phyloP scores from a whole-genome alignment of 768 basidiomycete genomes.

The Lanmaoa pseudosensibilis region DNA sequence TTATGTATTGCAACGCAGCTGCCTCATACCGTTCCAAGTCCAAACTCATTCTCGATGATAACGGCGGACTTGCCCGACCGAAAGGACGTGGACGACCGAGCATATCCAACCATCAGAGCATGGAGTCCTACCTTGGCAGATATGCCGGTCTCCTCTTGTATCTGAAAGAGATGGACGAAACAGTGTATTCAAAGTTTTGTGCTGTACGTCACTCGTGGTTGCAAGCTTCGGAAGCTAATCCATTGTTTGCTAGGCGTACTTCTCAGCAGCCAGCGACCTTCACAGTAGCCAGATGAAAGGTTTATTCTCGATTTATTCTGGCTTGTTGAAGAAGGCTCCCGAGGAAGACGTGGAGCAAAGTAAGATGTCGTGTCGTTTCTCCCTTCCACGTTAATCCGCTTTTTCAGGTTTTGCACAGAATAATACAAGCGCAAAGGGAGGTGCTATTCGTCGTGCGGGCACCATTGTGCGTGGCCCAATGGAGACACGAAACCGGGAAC shows the following conservation, averaged over 20 bases:
- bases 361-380: slow-evolving; percentile 28
- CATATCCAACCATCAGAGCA: slow-evolving; percentile 61
- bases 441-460: slow-evolving; percentile 77
- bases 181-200: slow-evolving; percentile 83
- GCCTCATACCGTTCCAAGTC: slow-evolving; percentile 43
- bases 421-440: slow-evolving; percentile 41
- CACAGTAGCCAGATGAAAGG: slow-evolving; percentile 81
- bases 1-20: background rate
- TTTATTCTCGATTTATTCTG: slow-evolving; percentile 58
- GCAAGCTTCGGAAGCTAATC: background rate
- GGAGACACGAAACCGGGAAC: slow-evolving; percentile 46
- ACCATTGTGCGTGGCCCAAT: slow-evolving; percentile 81
- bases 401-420: slow-evolving; percentile 44
- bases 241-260: slow-evolving; percentile 70
- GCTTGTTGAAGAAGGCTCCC: slow-evolving; percentile 59
- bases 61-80: slow-evolving; percentile 52
- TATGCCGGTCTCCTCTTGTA: slow-evolving; percentile 92
- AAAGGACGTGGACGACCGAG: slow-evolving; percentile 45
- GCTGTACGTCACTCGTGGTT: slow-evolving; percentile 56
- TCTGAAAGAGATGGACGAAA: slow-evolving; percentile 94
- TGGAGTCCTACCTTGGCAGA: slow-evolving; percentile 82
- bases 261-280: slow-evolving; percentile 79
- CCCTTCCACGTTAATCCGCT: background rate
- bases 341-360: slow-evolving; percentile 80
- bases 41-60: slow-evolving; percentile 65